Conservation (phyloP, 805 yeast species). For the Wickerhamiella cacticola region DNA sequence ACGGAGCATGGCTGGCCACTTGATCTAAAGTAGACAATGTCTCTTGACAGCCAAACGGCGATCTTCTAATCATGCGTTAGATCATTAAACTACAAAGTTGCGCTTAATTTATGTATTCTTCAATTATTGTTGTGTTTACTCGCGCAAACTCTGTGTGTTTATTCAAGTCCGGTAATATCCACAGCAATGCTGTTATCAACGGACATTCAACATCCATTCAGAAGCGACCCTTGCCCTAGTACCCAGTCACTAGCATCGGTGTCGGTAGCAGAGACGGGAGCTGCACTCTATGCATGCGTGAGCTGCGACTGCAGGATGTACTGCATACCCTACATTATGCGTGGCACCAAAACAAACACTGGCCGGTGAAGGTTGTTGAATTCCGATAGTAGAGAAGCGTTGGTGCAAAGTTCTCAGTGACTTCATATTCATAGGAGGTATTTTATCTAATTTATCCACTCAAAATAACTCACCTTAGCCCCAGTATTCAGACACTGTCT, state of each 20-base stretch:
- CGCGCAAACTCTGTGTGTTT: no score
- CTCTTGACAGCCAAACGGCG: not conserved
- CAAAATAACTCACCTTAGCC: not conserved
- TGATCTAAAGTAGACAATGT: not conserved
- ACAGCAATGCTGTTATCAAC: not conserved
- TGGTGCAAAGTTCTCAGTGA: no score
- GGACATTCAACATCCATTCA: not conserved
- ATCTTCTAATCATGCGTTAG: no score
- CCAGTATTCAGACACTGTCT: not conserved
- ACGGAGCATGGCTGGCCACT: not conserved
- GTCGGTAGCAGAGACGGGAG: constrained; percentile 11
- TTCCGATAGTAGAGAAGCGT: not conserved
- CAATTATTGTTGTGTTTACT: no score
- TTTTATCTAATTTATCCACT: not conserved
- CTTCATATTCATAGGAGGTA: no score
- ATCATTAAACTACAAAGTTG: no score
- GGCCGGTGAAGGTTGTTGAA: not conserved
- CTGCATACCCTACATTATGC: constrained; percentile 10
- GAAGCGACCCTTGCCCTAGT: not conserved
- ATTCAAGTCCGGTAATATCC: not conserved
- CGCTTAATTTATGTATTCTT: no score
- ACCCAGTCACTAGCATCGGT: constrained; percentile 1
- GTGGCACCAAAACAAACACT: constrained; percentile 7
- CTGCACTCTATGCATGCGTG: constrained; percentile 6
- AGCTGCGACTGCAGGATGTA: constrained; percentile 8